phyloP scores from a whole-genome alignment of 2,329 filamentous ascomycete genomes.

The Pseudogymnoascus sp. region DNA sequence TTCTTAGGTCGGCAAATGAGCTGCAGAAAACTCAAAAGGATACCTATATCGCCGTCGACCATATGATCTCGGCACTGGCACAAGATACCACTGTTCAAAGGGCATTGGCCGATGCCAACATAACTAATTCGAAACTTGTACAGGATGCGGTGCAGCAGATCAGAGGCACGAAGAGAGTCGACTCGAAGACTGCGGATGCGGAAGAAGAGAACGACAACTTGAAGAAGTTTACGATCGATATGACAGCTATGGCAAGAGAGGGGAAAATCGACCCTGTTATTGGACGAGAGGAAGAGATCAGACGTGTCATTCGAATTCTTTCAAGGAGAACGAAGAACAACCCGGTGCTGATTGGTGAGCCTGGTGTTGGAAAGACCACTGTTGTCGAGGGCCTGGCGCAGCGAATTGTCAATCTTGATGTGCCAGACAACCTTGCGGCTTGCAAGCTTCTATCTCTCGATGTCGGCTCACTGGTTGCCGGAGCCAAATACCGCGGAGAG shows the following conservation, averaged over 20 bases:
- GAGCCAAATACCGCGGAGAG: constrained; percentile 96
- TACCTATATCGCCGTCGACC: constrained; percentile 87
- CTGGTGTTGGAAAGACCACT: constrained; percentile 96
- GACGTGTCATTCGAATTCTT: constrained; percentile 83
- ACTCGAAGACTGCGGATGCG: constrained; percentile 90
- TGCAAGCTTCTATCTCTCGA: constrained; percentile 94
- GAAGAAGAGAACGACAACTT: constrained; percentile 92
- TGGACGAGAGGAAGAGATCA: constrained; percentile 90
- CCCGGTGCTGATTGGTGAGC: constrained; percentile 93
- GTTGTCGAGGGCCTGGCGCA: constrained; percentile 94
- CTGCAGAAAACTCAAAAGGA: constrained; percentile 97
- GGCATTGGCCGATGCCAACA: constrained; percentile 74
- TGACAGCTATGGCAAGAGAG: constrained; percentile 92
- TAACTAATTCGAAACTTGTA: constrained; percentile 84
- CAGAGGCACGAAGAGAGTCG: constrained; percentile 84
- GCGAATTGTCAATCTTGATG: constrained; percentile 92
- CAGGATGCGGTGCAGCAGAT: constrained; percentile 88
- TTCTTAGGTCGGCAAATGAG: constrained; percentile 78
- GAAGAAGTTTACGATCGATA: constrained; percentile 97
- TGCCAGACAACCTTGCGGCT: constrained; percentile 87
- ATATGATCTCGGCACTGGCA: constrained; percentile 76
- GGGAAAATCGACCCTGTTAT: constrained; percentile 98
- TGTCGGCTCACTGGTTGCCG: constrained; percentile 88
- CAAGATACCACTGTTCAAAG: constrained; percentile 71
- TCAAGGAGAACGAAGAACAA: constrained; percentile 97